These are phyloP conservation scores for Auricularia heimuer DNA, from an alignment of 768 basidiomycete species.

Conservation along the genomic window DNA sequence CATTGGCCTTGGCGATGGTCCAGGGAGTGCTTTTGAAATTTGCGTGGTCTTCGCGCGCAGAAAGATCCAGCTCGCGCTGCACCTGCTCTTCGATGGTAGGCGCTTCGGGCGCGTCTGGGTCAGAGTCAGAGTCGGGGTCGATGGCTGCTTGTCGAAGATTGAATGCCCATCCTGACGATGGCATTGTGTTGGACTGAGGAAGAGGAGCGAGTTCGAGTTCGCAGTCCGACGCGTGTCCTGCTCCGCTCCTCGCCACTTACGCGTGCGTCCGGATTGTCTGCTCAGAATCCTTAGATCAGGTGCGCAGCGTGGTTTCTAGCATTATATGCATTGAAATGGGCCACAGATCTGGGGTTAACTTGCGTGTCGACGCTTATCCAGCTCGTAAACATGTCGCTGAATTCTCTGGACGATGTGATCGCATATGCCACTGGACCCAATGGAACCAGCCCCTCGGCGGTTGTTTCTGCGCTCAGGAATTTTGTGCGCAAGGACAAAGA, in stretches of 20 bases:
- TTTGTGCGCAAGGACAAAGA: slow-evolving; percentile 32
- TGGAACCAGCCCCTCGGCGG: not conserved
- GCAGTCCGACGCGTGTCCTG: not conserved
- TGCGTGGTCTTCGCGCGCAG: slow-evolving; percentile 49
- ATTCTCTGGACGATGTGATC: slow-evolving; percentile 6
- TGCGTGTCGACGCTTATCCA: too few species aligned
- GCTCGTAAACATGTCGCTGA: not conserved
- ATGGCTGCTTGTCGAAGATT: not conserved
- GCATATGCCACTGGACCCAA: slow-evolving; percentile 1
- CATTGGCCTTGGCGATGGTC: slow-evolving; percentile 73
- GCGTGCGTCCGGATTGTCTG: not conserved
- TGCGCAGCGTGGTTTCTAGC: not conserved
- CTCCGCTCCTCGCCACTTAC: not conserved
- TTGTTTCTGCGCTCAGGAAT: slow-evolving; percentile 11
- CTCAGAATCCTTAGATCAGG: not conserved
- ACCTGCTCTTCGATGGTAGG: slow-evolving; percentile 19
- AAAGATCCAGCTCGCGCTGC: slow-evolving; percentile 48
- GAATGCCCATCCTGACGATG: not conserved
- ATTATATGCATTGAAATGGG: not conserved
- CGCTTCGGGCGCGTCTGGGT: slow-evolving; percentile 1
- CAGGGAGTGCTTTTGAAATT: slow-evolving; percentile 69
- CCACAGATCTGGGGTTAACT: too few species aligned
- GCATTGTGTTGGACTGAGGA: not conserved
- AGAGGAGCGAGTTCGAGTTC: not conserved
- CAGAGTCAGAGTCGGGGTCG: slow-evolving; percentile 15